Evolutionary conservation across 1,284 basidiomycete species (phyloP).

Genomic region (Apiotrichum siamense): DNA sequence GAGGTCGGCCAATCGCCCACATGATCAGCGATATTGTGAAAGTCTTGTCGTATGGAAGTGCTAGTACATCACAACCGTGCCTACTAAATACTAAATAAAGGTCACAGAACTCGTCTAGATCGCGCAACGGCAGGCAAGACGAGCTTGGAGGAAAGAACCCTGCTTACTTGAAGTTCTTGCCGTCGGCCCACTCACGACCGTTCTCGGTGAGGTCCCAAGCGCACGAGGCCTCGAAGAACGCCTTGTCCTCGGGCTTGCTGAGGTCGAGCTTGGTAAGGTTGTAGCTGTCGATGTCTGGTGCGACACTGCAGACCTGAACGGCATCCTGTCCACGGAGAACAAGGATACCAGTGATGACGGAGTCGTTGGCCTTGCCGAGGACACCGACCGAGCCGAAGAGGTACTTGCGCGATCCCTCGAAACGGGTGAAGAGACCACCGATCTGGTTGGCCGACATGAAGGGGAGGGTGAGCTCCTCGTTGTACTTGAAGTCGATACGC

Average conservation of each 20-base stretch:
- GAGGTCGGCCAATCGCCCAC: too few species aligned
- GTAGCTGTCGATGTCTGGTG: conserved; percentile 89
- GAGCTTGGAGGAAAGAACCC: not conserved
- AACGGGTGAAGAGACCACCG: conserved; percentile 89
- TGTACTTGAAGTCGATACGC: conserved; percentile 87
- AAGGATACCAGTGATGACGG: conserved; percentile 69
- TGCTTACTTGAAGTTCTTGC: conserved; percentile 50
- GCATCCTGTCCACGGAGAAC: conserved; percentile 68
- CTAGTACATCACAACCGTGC: not conserved
- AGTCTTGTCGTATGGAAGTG: not conserved
- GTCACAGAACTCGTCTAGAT: not conserved
- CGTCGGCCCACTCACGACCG: conserved; percentile 70
- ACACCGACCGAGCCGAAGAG: conserved; percentile 91
- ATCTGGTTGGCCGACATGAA: conserved; percentile 85
- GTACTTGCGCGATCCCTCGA: conserved; percentile 91
- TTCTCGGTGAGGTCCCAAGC: conserved; percentile 83
- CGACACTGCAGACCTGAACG: conserved; percentile 66
- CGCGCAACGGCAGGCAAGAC: not conserved
- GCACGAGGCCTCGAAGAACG: conserved; percentile 80
- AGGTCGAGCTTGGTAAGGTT: conserved; percentile 61
- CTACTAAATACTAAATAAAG: not conserved
- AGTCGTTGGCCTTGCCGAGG: conserved; percentile 71
- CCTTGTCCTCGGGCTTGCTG: conserved; percentile 60
- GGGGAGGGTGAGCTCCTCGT: conserved; percentile 80
- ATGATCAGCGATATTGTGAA: not conserved